phyloP scores from a whole-genome alignment of 2,329 filamentous ascomycete genomes.

The Celoporthe dispersa region DNA sequence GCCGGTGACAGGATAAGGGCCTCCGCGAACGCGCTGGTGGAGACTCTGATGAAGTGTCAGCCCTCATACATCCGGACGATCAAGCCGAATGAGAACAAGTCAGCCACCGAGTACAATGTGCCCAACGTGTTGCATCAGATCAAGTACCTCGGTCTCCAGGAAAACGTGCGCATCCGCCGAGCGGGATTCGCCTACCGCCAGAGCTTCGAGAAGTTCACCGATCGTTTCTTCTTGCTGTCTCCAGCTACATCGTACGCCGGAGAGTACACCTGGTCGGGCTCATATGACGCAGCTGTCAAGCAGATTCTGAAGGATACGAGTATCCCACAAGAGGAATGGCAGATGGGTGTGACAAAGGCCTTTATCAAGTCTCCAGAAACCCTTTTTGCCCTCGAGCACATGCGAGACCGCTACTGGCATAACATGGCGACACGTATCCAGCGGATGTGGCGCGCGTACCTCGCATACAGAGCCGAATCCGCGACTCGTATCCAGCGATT shows the following conservation, averaged over 20 bases:
- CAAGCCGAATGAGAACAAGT: constrained; percentile 99
- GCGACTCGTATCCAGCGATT: constrained; percentile 93
- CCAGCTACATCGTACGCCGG: constrained; percentile 95
- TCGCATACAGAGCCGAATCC: constrained; percentile 89
- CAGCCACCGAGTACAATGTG: constrained; percentile 86
- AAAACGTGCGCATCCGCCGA: constrained; percentile 96
- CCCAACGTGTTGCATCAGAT: constrained; percentile 96
- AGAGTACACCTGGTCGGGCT: constrained; percentile 94
- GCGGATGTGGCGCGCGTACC: constrained; percentile 94
- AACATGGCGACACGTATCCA: constrained; percentile 99
- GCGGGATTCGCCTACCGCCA: constrained; percentile 97
- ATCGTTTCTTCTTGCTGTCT: constrained; percentile 93
- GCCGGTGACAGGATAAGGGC: constrained; percentile 95
- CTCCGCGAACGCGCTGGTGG: constrained; percentile 92
- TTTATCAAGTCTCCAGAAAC: constrained; percentile 99
- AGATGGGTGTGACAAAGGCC: constrained; percentile 94
- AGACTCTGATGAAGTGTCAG: constrained; percentile 95
- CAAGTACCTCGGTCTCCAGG: constrained; percentile 98
- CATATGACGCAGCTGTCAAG: constrained; percentile 82
- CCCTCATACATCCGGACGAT: constrained; percentile 99
- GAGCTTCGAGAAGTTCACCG: constrained; percentile 97
- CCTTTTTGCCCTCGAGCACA: constrained; percentile 92
- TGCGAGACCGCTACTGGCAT: constrained; percentile 98
- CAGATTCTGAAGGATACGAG: constrained; percentile 96
- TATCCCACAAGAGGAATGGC: constrained; percentile 93